Base-by-base conservation (phyloP, 352 stramenopile genomes). In the Elongisporangium senticosum region DNA sequence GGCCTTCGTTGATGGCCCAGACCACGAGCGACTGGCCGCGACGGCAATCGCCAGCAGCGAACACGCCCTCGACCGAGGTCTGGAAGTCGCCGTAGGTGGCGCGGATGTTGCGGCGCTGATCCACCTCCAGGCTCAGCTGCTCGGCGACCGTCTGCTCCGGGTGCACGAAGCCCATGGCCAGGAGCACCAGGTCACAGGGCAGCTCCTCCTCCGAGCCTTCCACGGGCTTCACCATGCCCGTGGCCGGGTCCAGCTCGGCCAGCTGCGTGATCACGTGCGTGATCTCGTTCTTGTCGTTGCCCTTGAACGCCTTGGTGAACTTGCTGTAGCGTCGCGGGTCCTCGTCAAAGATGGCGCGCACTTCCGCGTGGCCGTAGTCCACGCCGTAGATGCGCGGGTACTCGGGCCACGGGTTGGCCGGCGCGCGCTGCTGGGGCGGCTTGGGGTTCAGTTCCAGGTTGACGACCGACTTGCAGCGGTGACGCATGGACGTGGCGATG, bases 341-440 rank as follows among this genome's bases (percentile, higher is more conserved):
- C 72, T 96, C 59, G 79, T 92, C 69, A 74, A 97, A 95, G 85
- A 99, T 69, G 1, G 77, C 74, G 17, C 76, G 76, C 37, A 98
- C 95, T 85, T 99, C 97, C 37, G 90, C 95, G 78, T 99, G 97
- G 50, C 97, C 96, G 62, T 99, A 99, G 71, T 99, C 97, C n/a
- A 98, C 86, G 58, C 96, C 93, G 76, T 96, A 98, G 49, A 98
- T 91, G 62, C 96, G 95, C 54, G 97, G 97, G 89, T 97, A 99
- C 74, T 98, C 89, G 3, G 96, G 97, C 97, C 97, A 99, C 52
- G 96, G 96, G 78, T 99, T 99, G 64, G 90, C 71, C 0, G 86
- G 65, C n/a, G 95, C 92, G 53, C 97, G 94, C 63, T 92, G 74
- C 53, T 80, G 72, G 8, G 96, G 97, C 23, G 95, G 96, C 69